These are phyloP conservation scores for Yarrowia sp. DNA, from an alignment of 805 yeast species.

Conservation along the genomic window DNA sequence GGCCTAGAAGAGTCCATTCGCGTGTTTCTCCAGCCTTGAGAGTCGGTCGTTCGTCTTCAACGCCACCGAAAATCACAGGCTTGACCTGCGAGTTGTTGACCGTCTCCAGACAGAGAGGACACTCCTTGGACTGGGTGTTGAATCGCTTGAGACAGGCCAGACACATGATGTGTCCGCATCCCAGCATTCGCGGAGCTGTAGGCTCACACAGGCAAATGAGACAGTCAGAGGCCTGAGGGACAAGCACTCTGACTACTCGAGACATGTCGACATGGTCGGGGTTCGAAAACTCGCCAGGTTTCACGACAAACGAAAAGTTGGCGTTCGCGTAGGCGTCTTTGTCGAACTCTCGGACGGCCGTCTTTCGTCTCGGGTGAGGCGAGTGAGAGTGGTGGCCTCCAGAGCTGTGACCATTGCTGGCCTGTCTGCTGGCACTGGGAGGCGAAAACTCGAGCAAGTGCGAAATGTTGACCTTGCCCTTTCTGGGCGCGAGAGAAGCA, in stretches of 20 bases:
- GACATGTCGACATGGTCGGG: slow-evolving; percentile 70
- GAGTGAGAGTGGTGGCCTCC: slow-evolving; percentile 34
- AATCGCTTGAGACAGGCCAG: slow-evolving; percentile 78
- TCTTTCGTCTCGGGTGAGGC: slow-evolving; percentile 11
- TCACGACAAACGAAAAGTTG: slow-evolving; percentile 83
- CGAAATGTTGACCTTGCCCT: slow-evolving; percentile 36
- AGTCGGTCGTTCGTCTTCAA: slow-evolving; percentile 59
- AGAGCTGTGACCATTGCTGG: background rate
- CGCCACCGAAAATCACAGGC: slow-evolving; percentile 65
- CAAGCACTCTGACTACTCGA: slow-evolving; percentile 73
- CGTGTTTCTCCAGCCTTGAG: slow-evolving; percentile 65
- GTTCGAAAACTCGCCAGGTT: slow-evolving; percentile 61
- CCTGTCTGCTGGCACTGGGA: slow-evolving; percentile 13
- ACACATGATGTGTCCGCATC: slow-evolving; percentile 94
- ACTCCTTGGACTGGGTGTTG: slow-evolving; percentile 65
- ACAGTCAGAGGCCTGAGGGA: slow-evolving; percentile 74
- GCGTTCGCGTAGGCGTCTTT: slow-evolving; percentile 65
- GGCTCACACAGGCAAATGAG: slow-evolving; percentile 91
- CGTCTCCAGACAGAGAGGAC: slow-evolving; percentile 78
- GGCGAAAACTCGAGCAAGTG: slow-evolving; percentile 31
- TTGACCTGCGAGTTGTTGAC: slow-evolving; percentile 63
- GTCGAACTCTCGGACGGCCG: slow-evolving; percentile 42
- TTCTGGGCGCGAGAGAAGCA: slow-evolving; percentile 19
- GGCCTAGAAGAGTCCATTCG: slow-evolving; percentile 69
- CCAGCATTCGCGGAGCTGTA: slow-evolving; percentile 91